A percentile compares a stretch with the other conserved stretches of the same genome.
Conservation (phyloP, 768 basidiomycete genomes). For the Coprinellus micaceus region DNA sequence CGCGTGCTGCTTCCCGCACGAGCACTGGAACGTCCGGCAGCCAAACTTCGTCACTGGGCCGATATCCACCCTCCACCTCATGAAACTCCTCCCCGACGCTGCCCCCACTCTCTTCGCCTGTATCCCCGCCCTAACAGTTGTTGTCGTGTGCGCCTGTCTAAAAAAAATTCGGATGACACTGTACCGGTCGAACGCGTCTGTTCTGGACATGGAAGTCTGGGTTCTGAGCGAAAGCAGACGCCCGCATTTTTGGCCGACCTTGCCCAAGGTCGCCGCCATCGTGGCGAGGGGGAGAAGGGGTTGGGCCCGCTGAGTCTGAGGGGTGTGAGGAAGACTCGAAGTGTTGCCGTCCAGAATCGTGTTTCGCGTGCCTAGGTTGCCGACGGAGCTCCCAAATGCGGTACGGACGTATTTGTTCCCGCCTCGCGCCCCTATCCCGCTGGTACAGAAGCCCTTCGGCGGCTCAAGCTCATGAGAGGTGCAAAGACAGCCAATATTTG, state of each 20-base stretch:
- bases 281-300: not conserved
- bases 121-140: not conserved
- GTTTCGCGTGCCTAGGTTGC: no score
- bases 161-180: slow-evolving; percentile 58
- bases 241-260: not conserved
- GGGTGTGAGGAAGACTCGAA: not conserved
- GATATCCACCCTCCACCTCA: not conserved
- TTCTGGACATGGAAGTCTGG: not conserved
- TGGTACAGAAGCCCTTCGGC: no score
- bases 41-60: not conserved
- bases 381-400: no score
- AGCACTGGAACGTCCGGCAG: slow-evolving; percentile 1
- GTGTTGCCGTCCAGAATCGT: not conserved
- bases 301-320: not conserved
- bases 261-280: not conserved
- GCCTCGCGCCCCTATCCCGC: no score
- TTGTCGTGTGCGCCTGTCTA: slow-evolving; percentile 29
- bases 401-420: not conserved
- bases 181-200: slow-evolving; percentile 48
- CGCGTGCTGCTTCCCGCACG: not conserved
- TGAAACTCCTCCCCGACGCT: not conserved
- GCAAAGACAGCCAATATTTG: no score
- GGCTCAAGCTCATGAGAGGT: no score
- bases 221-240: not conserved
- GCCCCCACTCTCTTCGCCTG: not conserved